Base-by-base conservation (phyloP, 139 green algal genomes). In the Tetradesmus lagerheimii region DNA sequence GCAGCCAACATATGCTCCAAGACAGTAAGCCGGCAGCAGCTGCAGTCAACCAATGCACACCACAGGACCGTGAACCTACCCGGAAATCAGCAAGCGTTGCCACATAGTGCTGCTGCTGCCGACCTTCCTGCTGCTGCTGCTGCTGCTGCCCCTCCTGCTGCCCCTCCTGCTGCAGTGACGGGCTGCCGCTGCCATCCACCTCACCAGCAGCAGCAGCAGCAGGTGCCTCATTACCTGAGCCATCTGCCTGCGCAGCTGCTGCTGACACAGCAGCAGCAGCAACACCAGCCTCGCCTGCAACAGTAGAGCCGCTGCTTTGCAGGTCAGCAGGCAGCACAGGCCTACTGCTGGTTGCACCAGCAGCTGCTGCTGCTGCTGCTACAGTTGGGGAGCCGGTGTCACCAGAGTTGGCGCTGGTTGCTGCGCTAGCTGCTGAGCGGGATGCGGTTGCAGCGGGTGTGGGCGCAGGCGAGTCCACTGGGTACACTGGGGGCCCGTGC, bases 401-500 rank as follows among this genome's bases (percentile, higher is more conserved):
- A 5, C 66, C 66, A 16, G 66, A 38, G 27, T 4, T 77, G 66
- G 12, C 38, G 29, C 29, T 77, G 27, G 6, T 77, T 18, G 66
- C 66, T 34, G 66, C 77, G 18, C 38, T 25, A 37, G 77, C 77
- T 83, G 38, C 20, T 37, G 77, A n/a, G 4, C 62, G 25, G 9
- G 62, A 5, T 74, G 37, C 77, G 9, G 62, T 9, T 74, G 37
- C 77, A 25, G 77, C 77, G 1, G 77, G 34, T 23, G 37, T 83
- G 20, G 77, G n/a, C n/a, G n/a, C n/a, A n/a, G n/a, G 38, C 1
- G 66, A 34, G 74, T 45, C 74, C 0, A 27, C 35, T 0, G 62
- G 62, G 37, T 80, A 88, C 25, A 80, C 62, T 11, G 83, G 83
- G 5, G 83, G 83, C 12, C 83, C 83, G 29, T 88, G 83, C 62